Base-by-base conservation (phyloP, 2,329 filamentous ascomycete genomes). In the Zymoseptoria crescenta region DNA sequence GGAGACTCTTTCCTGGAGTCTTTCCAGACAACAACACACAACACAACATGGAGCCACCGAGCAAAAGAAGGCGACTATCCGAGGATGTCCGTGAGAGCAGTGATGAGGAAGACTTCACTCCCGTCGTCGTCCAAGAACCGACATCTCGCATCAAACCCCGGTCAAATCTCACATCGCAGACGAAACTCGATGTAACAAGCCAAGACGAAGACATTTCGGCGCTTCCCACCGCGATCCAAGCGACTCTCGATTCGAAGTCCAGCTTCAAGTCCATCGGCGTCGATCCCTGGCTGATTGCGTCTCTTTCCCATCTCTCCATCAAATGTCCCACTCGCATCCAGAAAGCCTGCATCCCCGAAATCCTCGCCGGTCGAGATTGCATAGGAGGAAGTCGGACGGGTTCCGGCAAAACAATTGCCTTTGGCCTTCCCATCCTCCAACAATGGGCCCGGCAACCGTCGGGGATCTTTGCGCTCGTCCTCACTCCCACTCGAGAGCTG, bases 391-490 rank as follows among this genome's bases (percentile, higher is more conserved):
- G 90, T 70, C 83, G 91, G 63, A 99, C 94, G 0, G 94, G 94
- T 79, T 96, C 93, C 10, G 94, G 94, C 76, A 99, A 99, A 78
- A 99, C 94, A 3, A 87, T 97, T 50, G 92, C 94, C 1, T 99
- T 99, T 74, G 89, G 93, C 0, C 91, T 92, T 8, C 94, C 94
- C 0, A 96, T 99, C 61, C 78, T 99, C 63, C 93, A 97, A 73
- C 88, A 87, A 74, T 97, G 92, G 91, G 86, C 93, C 1, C 83
- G 91, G 70, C 92, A 99, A 76, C 94, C 94, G 0, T 87, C 87
- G 60, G 94, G 91, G 50, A 93, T 97, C 67, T 99, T 90, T 74
- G 93, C 85, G 1, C 78, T 99, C 5, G 84, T 99, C 13, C 77
- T 99, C 69, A 99, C 94, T 8, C 92, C 91, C 20, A 96, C 91